Evolutionary conservation across 352 stramenopile genomes (phyloP), one percentile per base, ranked within the genome.

Genomic region (Blastocystis sp.): DNA sequence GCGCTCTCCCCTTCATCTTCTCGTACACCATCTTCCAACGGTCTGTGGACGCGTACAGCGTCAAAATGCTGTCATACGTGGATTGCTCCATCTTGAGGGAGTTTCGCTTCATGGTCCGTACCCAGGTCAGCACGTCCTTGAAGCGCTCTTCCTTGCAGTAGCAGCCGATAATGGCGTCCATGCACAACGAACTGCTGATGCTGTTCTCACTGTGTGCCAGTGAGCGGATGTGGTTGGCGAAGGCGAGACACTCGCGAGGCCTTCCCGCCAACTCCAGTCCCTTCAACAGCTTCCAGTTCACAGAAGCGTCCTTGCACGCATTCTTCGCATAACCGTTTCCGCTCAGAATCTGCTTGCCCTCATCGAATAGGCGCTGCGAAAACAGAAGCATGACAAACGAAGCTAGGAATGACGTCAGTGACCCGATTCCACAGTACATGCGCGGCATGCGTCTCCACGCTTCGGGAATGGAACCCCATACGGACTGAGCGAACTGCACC

Each of bases 201-300:
- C 50, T 51, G 12, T 12, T 45, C 21, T 67, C 31, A 3, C 29
- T 67, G 12, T 85, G 35, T 21, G 50, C 51, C n/a, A 50, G 59
- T 29, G 65, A 51, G 41, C 74, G 66, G 50, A 85, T 85, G n/a
- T 29, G 29, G 10, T 85, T 37, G 1, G 74, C 74, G 0, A 85
- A 24, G 2, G 65, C 74, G 6, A 85, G 13, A 26, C 74, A 85
- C n/a, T 85, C 19, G 3, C 55, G 10, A 62, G 37, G 51, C 24
- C 37, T 51, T 37, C 50, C 50, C 19, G 74, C 74, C 24, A 85
- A 35, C 61, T 85, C 74, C 31, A 67, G 45, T 24, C 74, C 74
- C 29, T 85, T 85, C 55, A 85, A 41, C 37, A 85, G 60, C 51
- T 85, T 85, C 74, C 74, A 85, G 35, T 69, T 85, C 19, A 39